Evolutionary conservation across 345 rosid species (phyloP).

Genomic region (Balakata baccata): DNA sequence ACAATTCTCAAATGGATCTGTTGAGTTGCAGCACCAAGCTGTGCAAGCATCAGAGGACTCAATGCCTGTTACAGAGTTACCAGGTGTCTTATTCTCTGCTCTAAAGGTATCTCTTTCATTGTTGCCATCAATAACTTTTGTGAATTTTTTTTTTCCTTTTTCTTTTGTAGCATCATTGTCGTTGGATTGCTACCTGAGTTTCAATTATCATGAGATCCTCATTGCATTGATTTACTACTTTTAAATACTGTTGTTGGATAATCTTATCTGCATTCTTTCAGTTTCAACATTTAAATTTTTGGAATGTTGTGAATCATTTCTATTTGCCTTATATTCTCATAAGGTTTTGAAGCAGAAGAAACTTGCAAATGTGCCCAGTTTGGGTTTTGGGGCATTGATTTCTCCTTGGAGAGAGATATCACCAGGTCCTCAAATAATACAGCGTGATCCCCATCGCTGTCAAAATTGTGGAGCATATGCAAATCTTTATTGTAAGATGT

Average conservation of each 20-base stretch:
- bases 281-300: not conserved
- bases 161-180: not conserved
- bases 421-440: constrained; percentile 70
- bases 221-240: not conserved
- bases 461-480: constrained; percentile 87
- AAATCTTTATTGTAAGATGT: constrained; percentile 76
- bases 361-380: constrained; percentile 78
- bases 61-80: constrained; percentile 38
- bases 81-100: constrained; percentile 73
- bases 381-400: constrained; percentile 93
- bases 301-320: not conserved
- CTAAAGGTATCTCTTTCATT: constrained; percentile 53
- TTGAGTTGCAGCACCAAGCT: constrained; percentile 49
- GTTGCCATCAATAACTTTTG: not conserved
- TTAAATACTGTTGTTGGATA: not conserved
- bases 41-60: constrained; percentile 54
- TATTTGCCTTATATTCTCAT: constrained; percentile 7
- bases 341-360: constrained; percentile 88
- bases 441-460: constrained; percentile 89
- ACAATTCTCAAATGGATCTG: constrained; percentile 64
- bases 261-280: not conserved
- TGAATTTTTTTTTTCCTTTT: not conserved
- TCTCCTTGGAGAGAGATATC: constrained; percentile 82
- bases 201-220: not conserved
- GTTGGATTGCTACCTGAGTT: not conserved